Evolutionary conservation across 352 stramenopile species (phyloP).

Genomic region (Phytophthora constricta): DNA sequence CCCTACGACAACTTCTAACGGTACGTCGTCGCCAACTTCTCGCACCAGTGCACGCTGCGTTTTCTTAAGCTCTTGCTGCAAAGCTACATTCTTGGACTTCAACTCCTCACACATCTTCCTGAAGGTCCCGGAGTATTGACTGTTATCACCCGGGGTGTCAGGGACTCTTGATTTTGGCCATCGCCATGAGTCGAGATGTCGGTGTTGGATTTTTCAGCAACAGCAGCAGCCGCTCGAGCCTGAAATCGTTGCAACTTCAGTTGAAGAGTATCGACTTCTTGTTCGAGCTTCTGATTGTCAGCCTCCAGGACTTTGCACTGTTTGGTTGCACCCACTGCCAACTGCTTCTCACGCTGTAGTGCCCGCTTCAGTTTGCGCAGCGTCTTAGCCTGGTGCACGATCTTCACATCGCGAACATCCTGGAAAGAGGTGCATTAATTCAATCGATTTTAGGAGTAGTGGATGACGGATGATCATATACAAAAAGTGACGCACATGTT

Average conservation of each 20-base stretch:
- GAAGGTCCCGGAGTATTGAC: constrained; percentile 6
- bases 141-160: background rate
- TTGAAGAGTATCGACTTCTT: constrained; percentile 66
- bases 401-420: constrained; percentile 81
- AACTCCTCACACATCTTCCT: constrained; percentile 73
- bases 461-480: background rate
- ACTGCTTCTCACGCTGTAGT: constrained; percentile 65
- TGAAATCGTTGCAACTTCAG: constrained; percentile 68
- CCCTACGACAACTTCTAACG: constrained; percentile 59
- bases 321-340: constrained; percentile 47
- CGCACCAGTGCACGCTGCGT: constrained; percentile 68
- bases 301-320: constrained; percentile 46
- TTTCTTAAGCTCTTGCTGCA: constrained; percentile 73
- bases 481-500: constrained; percentile 48
- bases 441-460: background rate
- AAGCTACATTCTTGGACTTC: constrained; percentile 58
- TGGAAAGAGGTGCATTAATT: constrained; percentile 29
- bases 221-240: constrained; percentile 37
- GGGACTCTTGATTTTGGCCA: constrained; percentile 5
- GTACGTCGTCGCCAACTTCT: constrained; percentile 68
- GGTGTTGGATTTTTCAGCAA: constrained; percentile 14
- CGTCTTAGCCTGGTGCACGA: constrained; percentile 79
- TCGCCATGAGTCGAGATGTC: background rate
- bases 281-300: constrained; percentile 47
- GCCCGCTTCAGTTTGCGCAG: constrained; percentile 64